A percentile compares a stretch with the other conserved stretches of the same genome.
Conservation (phyloP, 2,329 filamentous ascomycete species). For the Pseudodiploospora longispora region DNA sequence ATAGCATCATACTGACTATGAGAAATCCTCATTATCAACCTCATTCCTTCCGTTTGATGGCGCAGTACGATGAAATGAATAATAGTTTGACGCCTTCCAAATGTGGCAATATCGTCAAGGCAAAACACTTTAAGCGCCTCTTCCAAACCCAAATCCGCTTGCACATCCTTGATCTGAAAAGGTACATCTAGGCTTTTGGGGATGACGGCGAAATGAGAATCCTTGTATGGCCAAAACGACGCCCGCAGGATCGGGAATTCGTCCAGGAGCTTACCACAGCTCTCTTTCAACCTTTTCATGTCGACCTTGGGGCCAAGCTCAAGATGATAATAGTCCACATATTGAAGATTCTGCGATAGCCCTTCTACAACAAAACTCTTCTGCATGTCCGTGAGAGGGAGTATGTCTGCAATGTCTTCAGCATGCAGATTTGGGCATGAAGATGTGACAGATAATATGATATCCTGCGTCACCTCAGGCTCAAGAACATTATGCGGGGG, state of each 20-base stretch:
- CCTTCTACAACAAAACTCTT: slow-evolving; percentile 3
- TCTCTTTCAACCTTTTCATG: slow-evolving; percentile 10
- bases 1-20: slow-evolving; percentile 42
- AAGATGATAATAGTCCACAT: slow-evolving; percentile 16
- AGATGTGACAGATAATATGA: neutral
- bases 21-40: slow-evolving; percentile 25
- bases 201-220: slow-evolving; percentile 15
- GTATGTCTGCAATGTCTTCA: slow-evolving; percentile 9
- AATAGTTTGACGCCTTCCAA: slow-evolving; percentile 7
- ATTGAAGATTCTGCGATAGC: slow-evolving; percentile 5
- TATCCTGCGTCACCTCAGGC: neutral
- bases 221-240: slow-evolving; percentile 10
- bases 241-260: slow-evolving; percentile 15
- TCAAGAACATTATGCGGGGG: slow-evolving; percentile 4
- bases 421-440: neutral
- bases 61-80: slow-evolving; percentile 11
- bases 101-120: slow-evolving; percentile 1
- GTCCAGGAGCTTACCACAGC: slow-evolving; percentile 9
- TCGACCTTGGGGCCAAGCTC: slow-evolving; percentile 13
- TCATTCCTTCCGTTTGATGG: slow-evolving; percentile 9
- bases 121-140: slow-evolving; percentile 9
- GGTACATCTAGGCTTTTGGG: slow-evolving; percentile 4
- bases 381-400: slow-evolving; percentile 13
- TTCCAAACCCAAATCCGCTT: slow-evolving; percentile 6
- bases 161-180: neutral